Percentiles rank a stretch among this genome's conserved stretches.
Evolutionary conservation across 73 alveolate species (phyloP).

Genomic region (Paramecium bursaria): DNA sequence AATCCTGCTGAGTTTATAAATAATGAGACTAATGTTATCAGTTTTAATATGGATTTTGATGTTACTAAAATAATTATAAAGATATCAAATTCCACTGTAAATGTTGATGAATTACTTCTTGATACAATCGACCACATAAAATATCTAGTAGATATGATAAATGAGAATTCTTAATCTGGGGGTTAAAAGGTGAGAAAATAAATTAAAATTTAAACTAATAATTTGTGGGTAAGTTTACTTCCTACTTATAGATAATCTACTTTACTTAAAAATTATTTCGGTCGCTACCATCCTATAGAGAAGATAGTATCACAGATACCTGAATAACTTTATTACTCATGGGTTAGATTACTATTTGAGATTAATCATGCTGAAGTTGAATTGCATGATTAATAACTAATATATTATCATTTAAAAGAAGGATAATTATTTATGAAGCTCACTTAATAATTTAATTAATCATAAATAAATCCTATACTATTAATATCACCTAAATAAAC

Average conservation of each 20-base stretch:
- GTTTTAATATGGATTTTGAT: too few relatives aligned
- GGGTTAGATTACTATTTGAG: constrained; percentile 10
- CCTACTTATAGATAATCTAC: constrained; percentile 42
- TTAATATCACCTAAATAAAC: constrained; percentile 25
- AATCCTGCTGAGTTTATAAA: neutral
- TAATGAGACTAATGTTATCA: neutral
- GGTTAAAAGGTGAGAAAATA: neutral
- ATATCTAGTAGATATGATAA: too few relatives aligned
- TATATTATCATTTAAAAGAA: neutral
- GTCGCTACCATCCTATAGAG: neutral
- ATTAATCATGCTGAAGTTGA: constrained; percentile 1
- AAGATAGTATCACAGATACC: neutral
- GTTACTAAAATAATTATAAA: neutral
- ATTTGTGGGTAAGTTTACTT: constrained; percentile 2
- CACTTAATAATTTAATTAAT: constrained; percentile 7
- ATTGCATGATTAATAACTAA: too few relatives aligned
- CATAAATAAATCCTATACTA: constrained; percentile 32
- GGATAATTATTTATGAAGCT: constrained; percentile 9
- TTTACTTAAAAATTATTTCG: neutral
- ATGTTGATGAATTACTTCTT: constrained; percentile 26
- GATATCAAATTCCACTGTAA: neutral
- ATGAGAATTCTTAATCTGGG: too few relatives aligned
- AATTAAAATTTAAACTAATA: neutral
- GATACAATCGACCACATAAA: neutral
- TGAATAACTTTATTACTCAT: constrained; percentile 20